Conservation (phyloP, 1,284 basidiomycete species). For the Ustanciosporium gigantosporum region DNA sequence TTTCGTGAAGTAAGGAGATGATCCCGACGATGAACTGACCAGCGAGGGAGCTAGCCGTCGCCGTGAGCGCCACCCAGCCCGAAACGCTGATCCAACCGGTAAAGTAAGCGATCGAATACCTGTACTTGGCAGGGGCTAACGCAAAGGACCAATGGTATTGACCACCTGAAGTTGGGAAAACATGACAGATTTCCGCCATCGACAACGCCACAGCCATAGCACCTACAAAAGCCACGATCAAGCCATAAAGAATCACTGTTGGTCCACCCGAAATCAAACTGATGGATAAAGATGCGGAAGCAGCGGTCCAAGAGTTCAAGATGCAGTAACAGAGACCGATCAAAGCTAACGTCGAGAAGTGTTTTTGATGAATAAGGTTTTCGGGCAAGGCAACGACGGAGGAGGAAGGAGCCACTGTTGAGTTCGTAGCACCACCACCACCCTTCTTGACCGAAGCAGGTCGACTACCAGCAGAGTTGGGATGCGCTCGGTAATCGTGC, state of each 20-base stretch:
- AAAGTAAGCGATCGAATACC: constrained; percentile 50
- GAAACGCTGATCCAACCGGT: constrained; percentile 50
- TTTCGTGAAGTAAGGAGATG: constrained; percentile 59
- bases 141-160: constrained; percentile 62
- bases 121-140: constrained; percentile 52
- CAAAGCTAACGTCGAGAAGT: constrained; percentile 30
- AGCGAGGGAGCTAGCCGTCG: constrained; percentile 47
- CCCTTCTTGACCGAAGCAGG: background rate
- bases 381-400: background rate
- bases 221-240: constrained; percentile 58
- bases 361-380: constrained; percentile 5
- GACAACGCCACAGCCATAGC: constrained; percentile 58
- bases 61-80: constrained; percentile 62
- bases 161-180: constrained; percentile 57
- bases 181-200: constrained; percentile 59
- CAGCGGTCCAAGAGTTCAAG: constrained; percentile 58
- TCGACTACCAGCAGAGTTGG: background rate
- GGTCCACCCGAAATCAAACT: constrained; percentile 61
- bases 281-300: constrained; percentile 48
- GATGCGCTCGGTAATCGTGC: constrained; percentile 15
- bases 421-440: too few species aligned
- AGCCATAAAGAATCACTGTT: constrained; percentile 61
- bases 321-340: constrained; percentile 46
- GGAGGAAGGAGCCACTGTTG: too few species aligned
- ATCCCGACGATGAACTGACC: constrained; percentile 61